Conservation (phyloP, 2,329 filamentous ascomycete genomes). For the Bipolaris bicolor region DNA sequence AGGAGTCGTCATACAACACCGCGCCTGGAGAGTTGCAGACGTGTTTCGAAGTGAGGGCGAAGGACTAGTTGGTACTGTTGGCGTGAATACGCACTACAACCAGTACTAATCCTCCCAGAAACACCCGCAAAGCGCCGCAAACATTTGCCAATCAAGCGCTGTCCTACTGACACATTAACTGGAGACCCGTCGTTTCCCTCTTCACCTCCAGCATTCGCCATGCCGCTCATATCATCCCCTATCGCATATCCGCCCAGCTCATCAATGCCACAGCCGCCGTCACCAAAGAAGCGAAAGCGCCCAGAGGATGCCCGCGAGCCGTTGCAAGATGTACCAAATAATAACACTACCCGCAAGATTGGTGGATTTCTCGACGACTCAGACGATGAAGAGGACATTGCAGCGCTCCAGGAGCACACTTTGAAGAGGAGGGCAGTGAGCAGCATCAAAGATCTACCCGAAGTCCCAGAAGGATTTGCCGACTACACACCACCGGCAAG, state of each 20-base stretch:
- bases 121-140: constrained; percentile 39
- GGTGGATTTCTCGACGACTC: constrained; percentile 51
- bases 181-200: constrained; percentile 35
- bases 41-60: constrained; percentile 59
- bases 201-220: constrained; percentile 61
- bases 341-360: constrained; percentile 43
- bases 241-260: constrained; percentile 63
- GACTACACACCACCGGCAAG: constrained; percentile 45
- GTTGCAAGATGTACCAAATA: constrained; percentile 40
- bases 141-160: constrained; percentile 13
- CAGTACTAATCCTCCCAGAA: constrained; percentile 38
- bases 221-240: constrained; percentile 67
- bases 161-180: constrained; percentile 22
- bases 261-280: constrained; percentile 40
- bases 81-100: constrained; percentile 3
- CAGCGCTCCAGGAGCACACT: constrained; percentile 47
- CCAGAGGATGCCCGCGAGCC: constrained; percentile 37
- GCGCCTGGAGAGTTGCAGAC: constrained; percentile 55
- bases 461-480: constrained; percentile 29
- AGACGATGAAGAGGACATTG: constrained; percentile 51
- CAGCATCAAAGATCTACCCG: constrained; percentile 36
- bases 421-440: constrained; percentile 44
- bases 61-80: constrained; percentile 40
- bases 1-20: constrained; percentile 59
- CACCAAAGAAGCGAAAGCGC: constrained; percentile 50